Evolutionary conservation across 2,329 filamentous ascomycete species (phyloP).

Genomic region (Fusarium humuli): DNA sequence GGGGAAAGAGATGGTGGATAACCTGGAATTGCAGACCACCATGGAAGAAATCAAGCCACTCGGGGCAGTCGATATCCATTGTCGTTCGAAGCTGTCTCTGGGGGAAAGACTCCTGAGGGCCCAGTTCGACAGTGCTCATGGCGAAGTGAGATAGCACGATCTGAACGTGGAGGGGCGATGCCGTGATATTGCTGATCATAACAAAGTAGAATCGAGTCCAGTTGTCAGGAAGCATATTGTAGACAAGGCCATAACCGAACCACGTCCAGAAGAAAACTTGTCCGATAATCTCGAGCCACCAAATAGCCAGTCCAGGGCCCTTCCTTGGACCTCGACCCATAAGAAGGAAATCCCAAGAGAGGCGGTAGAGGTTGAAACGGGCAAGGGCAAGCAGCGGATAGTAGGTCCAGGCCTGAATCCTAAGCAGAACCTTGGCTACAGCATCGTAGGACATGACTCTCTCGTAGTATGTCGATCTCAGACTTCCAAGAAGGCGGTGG

Average conservation of each 20-base stretch:
- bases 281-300: slow-evolving; percentile 81
- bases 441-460: slow-evolving; percentile 82
- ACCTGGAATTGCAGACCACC: slow-evolving; percentile 91
- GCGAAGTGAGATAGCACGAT: slow-evolving; percentile 94
- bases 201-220: slow-evolving; percentile 79
- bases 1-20: slow-evolving; percentile 86
- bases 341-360: slow-evolving; percentile 83
- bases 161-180: slow-evolving; percentile 86
- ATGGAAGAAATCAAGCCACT: slow-evolving; percentile 90
- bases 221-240: slow-evolving; percentile 76
- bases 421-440: slow-evolving; percentile 75
- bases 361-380: slow-evolving; percentile 86
- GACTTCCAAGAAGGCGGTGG: slow-evolving; percentile 78
- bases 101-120: slow-evolving; percentile 85
- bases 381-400: slow-evolving; percentile 84
- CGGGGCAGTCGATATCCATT: slow-evolving; percentile 91
- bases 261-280: slow-evolving; percentile 86
- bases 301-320: slow-evolving; percentile 84
- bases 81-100: slow-evolving; percentile 93
- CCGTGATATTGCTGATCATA: slow-evolving; percentile 82
- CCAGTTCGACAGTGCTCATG: slow-evolving; percentile 90
- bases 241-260: slow-evolving; percentile 86
- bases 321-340: slow-evolving; percentile 76
- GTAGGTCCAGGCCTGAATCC: slow-evolving; percentile 84
- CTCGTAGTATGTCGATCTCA: slow-evolving; percentile 87